These are phyloP conservation scores for Lactifluus subvellereus DNA, from an alignment of 768 basidiomycete species.

Conservation along the genomic window DNA sequence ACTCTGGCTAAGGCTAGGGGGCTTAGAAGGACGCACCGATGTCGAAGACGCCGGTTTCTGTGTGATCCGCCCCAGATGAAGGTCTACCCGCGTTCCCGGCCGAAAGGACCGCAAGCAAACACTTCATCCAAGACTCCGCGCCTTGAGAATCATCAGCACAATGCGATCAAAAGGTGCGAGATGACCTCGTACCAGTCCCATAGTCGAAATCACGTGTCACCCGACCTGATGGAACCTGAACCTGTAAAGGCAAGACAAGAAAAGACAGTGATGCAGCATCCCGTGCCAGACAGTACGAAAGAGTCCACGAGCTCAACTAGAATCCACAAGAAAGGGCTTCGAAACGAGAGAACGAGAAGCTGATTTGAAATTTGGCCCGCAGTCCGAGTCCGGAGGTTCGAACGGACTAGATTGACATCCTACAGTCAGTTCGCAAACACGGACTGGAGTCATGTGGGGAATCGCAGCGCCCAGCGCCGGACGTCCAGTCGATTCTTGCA, in stretches of 20 bases:
- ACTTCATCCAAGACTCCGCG: slow-evolving; percentile 6
- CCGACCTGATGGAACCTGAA: background rate
- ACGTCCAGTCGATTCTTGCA: background rate
- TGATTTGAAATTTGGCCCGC: background rate
- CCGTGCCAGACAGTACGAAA: background rate
- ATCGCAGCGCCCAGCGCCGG: background rate
- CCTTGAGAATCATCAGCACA: background rate
- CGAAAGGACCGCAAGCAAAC: slow-evolving; percentile 12
- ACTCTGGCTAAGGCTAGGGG: background rate
- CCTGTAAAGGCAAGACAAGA: background rate
- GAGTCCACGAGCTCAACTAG: slow-evolving; percentile 17
- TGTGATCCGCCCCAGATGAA: background rate
- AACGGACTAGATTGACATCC: slow-evolving; percentile 6
- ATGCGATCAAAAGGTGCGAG: background rate
- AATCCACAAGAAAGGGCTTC: background rate
- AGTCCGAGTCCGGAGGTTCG: background rate
- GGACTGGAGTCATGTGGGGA: background rate
- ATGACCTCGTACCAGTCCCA: background rate
- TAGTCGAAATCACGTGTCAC: background rate
- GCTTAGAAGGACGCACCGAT: background rate
- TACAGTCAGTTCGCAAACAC: background rate
- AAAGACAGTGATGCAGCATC: slow-evolving; percentile 9
- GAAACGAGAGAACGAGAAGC: background rate
- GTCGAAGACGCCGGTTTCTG: background rate
- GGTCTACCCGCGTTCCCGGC: slow-evolving; percentile 9